phyloP scores from a whole-genome alignment of 768 basidiomycete genomes.

The Sarcodon aspratus region DNA sequence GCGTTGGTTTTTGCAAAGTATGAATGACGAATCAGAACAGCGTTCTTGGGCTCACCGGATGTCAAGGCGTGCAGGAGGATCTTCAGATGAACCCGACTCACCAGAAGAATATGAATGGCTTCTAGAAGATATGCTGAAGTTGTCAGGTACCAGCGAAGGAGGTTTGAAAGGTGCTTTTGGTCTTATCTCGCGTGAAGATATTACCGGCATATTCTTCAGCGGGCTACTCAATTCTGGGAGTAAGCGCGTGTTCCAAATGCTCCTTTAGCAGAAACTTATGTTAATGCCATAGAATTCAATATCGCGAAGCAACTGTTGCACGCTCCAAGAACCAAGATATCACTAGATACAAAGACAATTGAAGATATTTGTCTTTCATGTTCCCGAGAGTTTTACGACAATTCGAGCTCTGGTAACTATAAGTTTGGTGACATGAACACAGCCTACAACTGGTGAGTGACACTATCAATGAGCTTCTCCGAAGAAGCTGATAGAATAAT shows the following conservation, averaged over 20 bases:
- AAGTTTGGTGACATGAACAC: conserved; percentile 92
- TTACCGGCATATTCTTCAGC: conserved; percentile 73
- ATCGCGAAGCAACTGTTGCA: conserved; percentile 56
- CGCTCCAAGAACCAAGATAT: conserved; percentile 30
- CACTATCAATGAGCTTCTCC: neutral
- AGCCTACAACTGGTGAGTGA: conserved; percentile 82
- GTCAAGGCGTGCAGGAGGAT: conserved; percentile 56
- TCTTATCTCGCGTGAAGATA: conserved; percentile 54
- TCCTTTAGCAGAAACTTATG: conserved; percentile 5
- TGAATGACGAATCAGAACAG: conserved; percentile 55
- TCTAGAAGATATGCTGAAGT: conserved; percentile 82
- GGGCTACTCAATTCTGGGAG: conserved; percentile 82
- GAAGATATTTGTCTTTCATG: conserved; percentile 76
- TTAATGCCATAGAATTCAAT: conserved; percentile 38
- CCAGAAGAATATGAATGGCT: conserved; percentile 81
- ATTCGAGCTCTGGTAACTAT: conserved; percentile 85
- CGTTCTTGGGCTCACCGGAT: conserved; percentile 79
- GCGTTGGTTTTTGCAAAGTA: conserved; percentile 84
- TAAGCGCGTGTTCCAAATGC: conserved; percentile 32
- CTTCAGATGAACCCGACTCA: conserved; percentile 39
- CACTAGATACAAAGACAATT: conserved; percentile 35
- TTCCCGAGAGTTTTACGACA: conserved; percentile 90
- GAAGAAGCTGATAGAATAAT: conserved; percentile 1
- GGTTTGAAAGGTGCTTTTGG: conserved; percentile 73
- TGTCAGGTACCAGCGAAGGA: conserved; percentile 52